A percentile compares a stretch with the other conserved stretches of the same genome.
Evolutionary conservation across 2,329 filamentous ascomycete species (phyloP).

Genomic region (Chaetomiaceae sp.): DNA sequence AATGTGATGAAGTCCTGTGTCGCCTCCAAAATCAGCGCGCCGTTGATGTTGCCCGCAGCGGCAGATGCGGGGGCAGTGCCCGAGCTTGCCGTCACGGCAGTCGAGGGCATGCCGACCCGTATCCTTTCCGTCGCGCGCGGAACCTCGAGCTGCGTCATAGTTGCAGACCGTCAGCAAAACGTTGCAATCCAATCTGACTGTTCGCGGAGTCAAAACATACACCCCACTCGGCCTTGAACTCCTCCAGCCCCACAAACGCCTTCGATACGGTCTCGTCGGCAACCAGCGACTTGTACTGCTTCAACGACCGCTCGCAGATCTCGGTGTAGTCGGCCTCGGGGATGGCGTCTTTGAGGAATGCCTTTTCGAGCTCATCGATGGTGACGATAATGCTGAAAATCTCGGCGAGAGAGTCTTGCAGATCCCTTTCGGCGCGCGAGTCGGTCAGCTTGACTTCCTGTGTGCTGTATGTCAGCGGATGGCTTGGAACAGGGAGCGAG

Average conservation of each 20-base stretch:
- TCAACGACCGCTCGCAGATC: conserved; percentile 86
- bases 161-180: conserved; percentile 3
- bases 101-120: conserved; percentile 87
- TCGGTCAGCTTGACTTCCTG: conserved; percentile 91
- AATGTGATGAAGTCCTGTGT: conserved; percentile 99
- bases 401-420: conserved; percentile 93
- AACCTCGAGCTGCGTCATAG: conserved; percentile 69
- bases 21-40: conserved; percentile 74
- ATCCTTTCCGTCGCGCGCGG: conserved; percentile 90
- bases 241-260: conserved; percentile 82
- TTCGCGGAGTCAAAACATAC: conserved; percentile 47
- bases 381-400: conserved; percentile 97
- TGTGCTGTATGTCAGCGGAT: conserved; percentile 7
- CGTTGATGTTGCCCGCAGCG: conserved; percentile 46
- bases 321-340: conserved; percentile 91
- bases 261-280: conserved; percentile 86
- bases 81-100: conserved; percentile 57
- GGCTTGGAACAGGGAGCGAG: neutral
- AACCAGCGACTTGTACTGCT: conserved; percentile 94
- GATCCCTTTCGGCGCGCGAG: conserved; percentile 80
- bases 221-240: conserved; percentile 89
- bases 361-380: conserved; percentile 90
- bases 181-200: neutral
- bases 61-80: conserved; percentile 41
- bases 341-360: conserved; percentile 92